Base-by-base conservation (phyloP, 345 rosid genomes). In the Brassica napus region DNA sequence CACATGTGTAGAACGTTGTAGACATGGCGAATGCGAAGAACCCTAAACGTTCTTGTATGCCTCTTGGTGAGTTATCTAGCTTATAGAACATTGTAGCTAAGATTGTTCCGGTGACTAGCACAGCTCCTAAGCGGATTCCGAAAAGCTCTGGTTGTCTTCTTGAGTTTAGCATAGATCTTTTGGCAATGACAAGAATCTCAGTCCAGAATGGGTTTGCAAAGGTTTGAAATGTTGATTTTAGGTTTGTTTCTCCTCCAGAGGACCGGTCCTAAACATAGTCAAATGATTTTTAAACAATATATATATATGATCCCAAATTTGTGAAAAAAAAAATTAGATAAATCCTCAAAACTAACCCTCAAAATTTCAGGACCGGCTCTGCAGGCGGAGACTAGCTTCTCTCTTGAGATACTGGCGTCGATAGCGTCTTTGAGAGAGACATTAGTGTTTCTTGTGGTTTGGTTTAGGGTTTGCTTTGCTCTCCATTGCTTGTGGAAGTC, bases 21-120 rank as follows among this genome's bases (percentile, higher is more conserved):
- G 95, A 87, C 97, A 94, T 92, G 16, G 98, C 97, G 30, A 94
- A 91, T 15, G 98, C 98, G 61, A 91, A 90, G 85, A 93, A 94
- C 18, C 98, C 98, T 55, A 92, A n/a, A 0, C 97, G 86, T 72
- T 94, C 98, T 78, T 89, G 94, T 66, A 86, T 86, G 5, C 98
- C 98, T 82, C 86, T 90, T 0, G 97, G 98, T 2, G 97, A 92
- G 74, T 82, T 68, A 69, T 94, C 98, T 1, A 93, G 93, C 52
- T 88, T 82, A 93, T 90, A 87, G 79, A 89, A 94, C 12, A 92
- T 86, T 10, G 97, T 92, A 1, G 98, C 98, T 52, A 94, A 58
- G 60, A 94, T 94, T 31, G 84, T 84, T 39, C 97, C 98, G 0
- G 98, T 94, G 5, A 94, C 79, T 21, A 90, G 61, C 24, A 94